A percentile compares a stretch with the other conserved stretches of the same genome.
These are phyloP conservation scores for Cryptococcus deneoformans DNA, from an alignment of 1,284 basidiomycete genomes.

Conservation along the genomic window DNA sequence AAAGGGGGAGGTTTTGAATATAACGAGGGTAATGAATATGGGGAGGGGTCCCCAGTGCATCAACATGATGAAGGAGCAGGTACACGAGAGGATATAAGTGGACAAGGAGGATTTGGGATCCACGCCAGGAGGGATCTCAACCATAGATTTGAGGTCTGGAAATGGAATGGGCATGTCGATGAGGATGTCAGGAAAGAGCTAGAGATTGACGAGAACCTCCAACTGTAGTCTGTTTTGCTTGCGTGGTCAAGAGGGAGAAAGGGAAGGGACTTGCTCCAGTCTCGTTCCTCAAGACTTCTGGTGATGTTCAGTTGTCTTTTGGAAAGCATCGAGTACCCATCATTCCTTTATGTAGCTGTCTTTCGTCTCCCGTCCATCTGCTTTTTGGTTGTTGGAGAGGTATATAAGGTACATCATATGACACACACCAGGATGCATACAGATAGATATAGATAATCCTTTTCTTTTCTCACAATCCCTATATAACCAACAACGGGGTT, in stretches of 20 bases:
- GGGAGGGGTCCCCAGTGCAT: no score
- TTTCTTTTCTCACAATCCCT: neutral
- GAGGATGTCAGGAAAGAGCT: conserved; percentile 19
- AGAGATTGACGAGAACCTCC: conserved; percentile 15
- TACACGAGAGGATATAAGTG: conserved; percentile 16
- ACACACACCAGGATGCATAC: conserved; percentile 17
- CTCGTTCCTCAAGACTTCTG: no score
- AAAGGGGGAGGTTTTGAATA: conserved; percentile 49
- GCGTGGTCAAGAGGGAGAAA: no score
- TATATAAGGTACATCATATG: neutral
- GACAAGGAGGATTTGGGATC: conserved; percentile 57
- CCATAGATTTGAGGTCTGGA: conserved; percentile 69
- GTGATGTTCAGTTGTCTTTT: no score
- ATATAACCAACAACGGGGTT: neutral
- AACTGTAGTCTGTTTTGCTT: conserved; percentile 7
- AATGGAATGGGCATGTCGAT: conserved; percentile 30
- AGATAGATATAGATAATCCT: conserved; percentile 6
- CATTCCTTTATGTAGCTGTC: no score
- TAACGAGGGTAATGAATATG: conserved; percentile 59
- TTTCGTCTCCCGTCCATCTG: no score
- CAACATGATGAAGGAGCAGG: neutral
- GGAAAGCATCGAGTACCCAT: no score
- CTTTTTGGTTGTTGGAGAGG: no score
- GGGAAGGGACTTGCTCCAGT: no score
- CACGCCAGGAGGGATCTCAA: conserved; percentile 75